These are phyloP conservation scores for Phytophthora nicotianae DNA, from an alignment of 352 stramenopile genomes.

Conservation along the genomic window DNA sequence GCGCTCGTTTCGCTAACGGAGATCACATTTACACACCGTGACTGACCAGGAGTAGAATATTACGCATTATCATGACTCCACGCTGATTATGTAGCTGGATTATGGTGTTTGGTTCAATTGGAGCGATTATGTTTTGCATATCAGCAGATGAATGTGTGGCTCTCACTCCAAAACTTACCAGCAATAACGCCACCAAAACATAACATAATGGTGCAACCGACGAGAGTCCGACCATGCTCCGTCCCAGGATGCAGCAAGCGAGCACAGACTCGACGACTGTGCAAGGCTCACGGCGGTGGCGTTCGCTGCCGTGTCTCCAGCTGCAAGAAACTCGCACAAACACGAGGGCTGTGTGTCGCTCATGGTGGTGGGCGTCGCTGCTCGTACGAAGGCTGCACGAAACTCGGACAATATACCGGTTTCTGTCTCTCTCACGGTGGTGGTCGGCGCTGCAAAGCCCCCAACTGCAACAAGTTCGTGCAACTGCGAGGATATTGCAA, in stretches of 20 bases:
- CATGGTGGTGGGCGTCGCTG: slow-evolving; percentile 70
- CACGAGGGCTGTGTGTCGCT: slow-evolving; percentile 65
- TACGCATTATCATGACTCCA: neutral
- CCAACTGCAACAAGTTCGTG: slow-evolving; percentile 75
- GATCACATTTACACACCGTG: too few relatives aligned
- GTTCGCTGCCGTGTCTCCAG: slow-evolving; percentile 62
- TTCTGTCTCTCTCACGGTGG: slow-evolving; percentile 76
- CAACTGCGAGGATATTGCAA: slow-evolving; percentile 79
- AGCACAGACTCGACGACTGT: slow-evolving; percentile 67
- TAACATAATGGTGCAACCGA: slow-evolving; percentile 1
- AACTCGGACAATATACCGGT: slow-evolving; percentile 69
- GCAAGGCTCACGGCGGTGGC: slow-evolving; percentile 81
- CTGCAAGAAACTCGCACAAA: slow-evolving; percentile 80
- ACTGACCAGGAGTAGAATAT: neutral
- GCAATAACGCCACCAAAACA: neutral
- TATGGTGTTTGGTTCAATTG: neutral
- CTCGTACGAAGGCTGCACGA: slow-evolving; percentile 57
- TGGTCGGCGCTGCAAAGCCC: slow-evolving; percentile 59
- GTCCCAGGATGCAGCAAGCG: slow-evolving; percentile 65
- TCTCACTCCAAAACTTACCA: neutral
- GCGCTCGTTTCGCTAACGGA: too few relatives aligned
- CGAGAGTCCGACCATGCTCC: slow-evolving; percentile 40
- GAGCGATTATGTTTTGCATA: neutral
- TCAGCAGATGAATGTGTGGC: too few relatives aligned
- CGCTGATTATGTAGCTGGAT: neutral